phyloP scores from a whole-genome alignment of 768 basidiomycete genomes.

The Chalciporus pseudorubinellus region DNA sequence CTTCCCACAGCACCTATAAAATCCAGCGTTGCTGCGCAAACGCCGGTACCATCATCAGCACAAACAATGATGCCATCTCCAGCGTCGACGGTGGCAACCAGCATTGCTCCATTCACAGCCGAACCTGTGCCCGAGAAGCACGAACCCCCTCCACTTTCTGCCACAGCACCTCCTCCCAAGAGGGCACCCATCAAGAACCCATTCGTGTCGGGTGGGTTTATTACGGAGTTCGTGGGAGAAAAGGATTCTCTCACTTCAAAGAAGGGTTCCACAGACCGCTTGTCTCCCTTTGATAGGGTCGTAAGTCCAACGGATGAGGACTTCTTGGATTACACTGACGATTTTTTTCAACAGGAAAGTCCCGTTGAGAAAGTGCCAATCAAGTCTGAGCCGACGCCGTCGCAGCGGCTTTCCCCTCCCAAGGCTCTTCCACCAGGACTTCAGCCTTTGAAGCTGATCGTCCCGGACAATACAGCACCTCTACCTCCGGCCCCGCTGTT shows the following conservation, averaged over 20 bases:
- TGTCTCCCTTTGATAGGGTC: slow-evolving; percentile 8
- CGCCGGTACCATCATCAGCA: slow-evolving; percentile 11
- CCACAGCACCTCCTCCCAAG: slow-evolving; percentile 5
- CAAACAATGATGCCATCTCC: slow-evolving; percentile 21
- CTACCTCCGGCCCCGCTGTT: slow-evolving; percentile 5
- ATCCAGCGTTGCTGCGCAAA: slow-evolving; percentile 6
- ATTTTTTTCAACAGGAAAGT: slow-evolving; percentile 12
- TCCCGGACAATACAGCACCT: slow-evolving; percentile 13
- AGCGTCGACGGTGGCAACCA: slow-evolving; percentile 12
- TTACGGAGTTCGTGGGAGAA: slow-evolving; percentile 42
- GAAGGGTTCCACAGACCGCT: slow-evolving; percentile 21
- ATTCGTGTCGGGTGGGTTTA: slow-evolving; percentile 52
- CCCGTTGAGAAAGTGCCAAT: slow-evolving; percentile 14
- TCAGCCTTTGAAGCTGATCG: slow-evolving; percentile 8
- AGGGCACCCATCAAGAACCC: slow-evolving; percentile 35
- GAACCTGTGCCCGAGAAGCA: slow-evolving; percentile 13
- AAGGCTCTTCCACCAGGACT: slow-evolving; percentile 9
- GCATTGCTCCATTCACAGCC: slow-evolving; percentile 4
- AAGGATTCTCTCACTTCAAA: slow-evolving; percentile 20
- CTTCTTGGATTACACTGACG: neutral
- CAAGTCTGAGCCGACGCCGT: slow-evolving; percentile 19
- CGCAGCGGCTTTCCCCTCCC: slow-evolving; percentile 12
- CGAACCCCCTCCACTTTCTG: slow-evolving; percentile 2
- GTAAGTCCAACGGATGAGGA: slow-evolving; percentile 8
- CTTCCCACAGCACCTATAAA: slow-evolving; percentile 18